phyloP scores from a whole-genome alignment of 2,329 filamentous ascomycete species.

The Calonectria leucothoes region DNA sequence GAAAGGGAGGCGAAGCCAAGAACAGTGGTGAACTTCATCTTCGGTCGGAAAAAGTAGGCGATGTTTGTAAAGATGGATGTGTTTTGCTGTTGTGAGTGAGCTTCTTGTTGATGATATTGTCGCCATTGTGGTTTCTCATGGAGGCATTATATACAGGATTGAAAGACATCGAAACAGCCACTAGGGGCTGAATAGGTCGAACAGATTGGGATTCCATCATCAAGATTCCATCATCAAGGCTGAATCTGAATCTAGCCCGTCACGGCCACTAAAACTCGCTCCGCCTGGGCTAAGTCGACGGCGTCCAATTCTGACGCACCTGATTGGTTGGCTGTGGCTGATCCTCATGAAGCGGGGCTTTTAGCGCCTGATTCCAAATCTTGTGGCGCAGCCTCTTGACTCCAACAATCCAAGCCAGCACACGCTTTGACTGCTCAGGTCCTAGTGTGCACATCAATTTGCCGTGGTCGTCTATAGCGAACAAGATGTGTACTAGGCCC shows the following conservation, averaged over 20 bases:
- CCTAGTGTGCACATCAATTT: neutral
- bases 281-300: neutral
- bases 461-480: neutral
- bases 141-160: neutral
- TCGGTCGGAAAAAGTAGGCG: neutral
- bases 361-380: neutral
- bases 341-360: neutral
- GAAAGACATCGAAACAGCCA: neutral
- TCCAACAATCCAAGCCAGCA: neutral
- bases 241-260: neutral
- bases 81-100: neutral
- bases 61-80: neutral
- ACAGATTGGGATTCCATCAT: neutral
- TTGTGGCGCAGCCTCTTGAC: neutral
- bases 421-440: neutral
- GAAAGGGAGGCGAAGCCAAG: neutral
- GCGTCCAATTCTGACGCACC: neutral
- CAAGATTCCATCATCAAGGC: conserved; percentile 2
- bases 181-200: neutral
- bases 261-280: neutral
- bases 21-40: neutral
- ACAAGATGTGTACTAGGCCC: neutral
- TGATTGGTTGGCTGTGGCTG: neutral
- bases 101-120: neutral
- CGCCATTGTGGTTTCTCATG: neutral